Evolutionary conservation across 2,329 filamentous ascomycete genomes (phyloP), one percentile per base, ranked within the genome.

Genomic region (Ploettnerulaceae sp.): DNA sequence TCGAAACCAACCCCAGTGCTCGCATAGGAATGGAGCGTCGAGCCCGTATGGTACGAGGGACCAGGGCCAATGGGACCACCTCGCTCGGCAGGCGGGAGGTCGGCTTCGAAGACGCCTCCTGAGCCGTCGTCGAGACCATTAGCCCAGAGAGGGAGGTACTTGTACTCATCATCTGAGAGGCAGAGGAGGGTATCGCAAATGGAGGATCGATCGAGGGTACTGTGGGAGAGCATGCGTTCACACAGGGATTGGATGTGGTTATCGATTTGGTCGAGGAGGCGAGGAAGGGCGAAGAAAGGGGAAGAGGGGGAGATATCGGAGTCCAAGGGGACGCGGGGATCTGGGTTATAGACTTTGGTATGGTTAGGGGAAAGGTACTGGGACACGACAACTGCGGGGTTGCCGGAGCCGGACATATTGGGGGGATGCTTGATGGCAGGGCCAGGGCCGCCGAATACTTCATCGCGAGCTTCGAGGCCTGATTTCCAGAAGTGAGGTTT

Each of bases 111-210:
- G 2, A 76, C 71, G 11, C 68, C 72, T 2, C 73, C 74, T 0
- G 66, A 69, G 0, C 66, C 74, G 45, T 77, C 74, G 38, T 76
- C 70, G 22, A 71, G 63, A 1, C 74, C 82, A 3, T 76, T 81
- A 0, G 79, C 81, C 80, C 80, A 86, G 3, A 84, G 66, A 0
- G 82, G 81, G 3, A 86, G 68, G 52, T 73, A 85, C 47, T 75
- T 75, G 53, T 77, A 72, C 64, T 86, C 82, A 2, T 75, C 66
- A 3, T 77, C 70, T 0, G 66, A 64, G 1, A 86, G 68, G 4
- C 69, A 71, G 0, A 81, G 68, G 0, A 82, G 61, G 2, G 62
- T 69, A 38, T 71, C 66, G 8, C 66, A 66, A n/a, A 59, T 33
- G 22, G 22, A 20, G 24, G 41, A 17, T 4, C 38, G 17, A 6